A percentile compares a stretch with the other conserved stretches of the same genome.
Evolutionary conservation across 345 rosid species (phyloP).

Genomic region (Eutrema japonicum): DNA sequence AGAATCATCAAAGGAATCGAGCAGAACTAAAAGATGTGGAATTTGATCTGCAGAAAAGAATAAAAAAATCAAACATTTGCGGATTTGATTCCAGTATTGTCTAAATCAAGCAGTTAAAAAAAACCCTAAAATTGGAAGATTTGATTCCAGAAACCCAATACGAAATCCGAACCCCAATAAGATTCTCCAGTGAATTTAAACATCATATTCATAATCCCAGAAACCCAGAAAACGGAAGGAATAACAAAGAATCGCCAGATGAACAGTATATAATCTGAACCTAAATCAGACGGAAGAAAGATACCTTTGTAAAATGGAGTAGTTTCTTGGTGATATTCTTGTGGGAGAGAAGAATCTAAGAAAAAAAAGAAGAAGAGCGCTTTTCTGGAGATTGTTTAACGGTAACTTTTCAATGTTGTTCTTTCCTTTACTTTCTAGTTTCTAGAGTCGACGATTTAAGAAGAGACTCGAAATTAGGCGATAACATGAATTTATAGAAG

Average conservation of each 20-base stretch:
- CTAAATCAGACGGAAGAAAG: conserved; percentile 1
- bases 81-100: neutral
- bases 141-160: neutral
- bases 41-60: neutral
- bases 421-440: conserved; percentile 20
- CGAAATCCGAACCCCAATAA: neutral
- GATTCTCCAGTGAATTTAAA: neutral
- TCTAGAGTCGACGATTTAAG: conserved; percentile 1
- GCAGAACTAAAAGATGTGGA: neutral
- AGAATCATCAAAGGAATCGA: neutral
- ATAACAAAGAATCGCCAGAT: neutral
- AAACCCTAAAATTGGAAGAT: conserved; percentile 23
- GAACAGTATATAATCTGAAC: neutral
- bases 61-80: conserved; percentile 1
- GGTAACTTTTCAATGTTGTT: conserved; percentile 21
- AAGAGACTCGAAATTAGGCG: neutral
- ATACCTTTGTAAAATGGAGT: conserved; percentile 7
- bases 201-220: neutral
- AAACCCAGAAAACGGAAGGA: neutral
- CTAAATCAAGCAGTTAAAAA: neutral
- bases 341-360: conserved; percentile 5
- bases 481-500: neutral
- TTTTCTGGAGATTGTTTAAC: conserved; percentile 31
- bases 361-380: conserved; percentile 23
- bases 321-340: conserved; percentile 29